Percentiles rank a stretch among this genome's conserved stretches.
These are phyloP conservation scores for Solanum hybrid DNA, from an alignment of 305 asterid species.

Conservation along the genomic window DNA sequence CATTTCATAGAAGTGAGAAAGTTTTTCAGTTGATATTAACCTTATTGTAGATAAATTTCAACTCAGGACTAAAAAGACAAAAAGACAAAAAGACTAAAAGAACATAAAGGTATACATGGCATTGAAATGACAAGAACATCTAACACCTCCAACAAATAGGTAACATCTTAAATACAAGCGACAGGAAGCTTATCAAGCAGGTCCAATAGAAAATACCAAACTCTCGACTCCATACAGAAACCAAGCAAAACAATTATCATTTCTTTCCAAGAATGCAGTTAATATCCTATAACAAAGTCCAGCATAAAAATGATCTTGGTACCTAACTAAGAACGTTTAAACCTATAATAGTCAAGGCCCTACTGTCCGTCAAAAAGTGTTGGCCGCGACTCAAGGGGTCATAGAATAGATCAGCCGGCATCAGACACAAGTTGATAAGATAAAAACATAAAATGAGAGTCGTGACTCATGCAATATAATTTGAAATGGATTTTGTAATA, in stretches of 20 bases:
- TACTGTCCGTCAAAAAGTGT: not conserved
- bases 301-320: not conserved
- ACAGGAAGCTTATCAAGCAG: not conserved
- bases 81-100: not conserved
- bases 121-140: not conserved
- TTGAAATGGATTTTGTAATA: not conserved
- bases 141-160: not conserved
- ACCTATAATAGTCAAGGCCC: not conserved
- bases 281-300: not conserved
- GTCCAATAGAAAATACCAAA: not conserved
- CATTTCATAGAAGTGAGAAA: slow-evolving; percentile 21
- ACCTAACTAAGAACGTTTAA: not conserved
- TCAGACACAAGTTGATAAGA: not conserved
- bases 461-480: not conserved
- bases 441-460: not conserved
- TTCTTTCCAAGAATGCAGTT: not conserved
- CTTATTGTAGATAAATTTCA: not conserved
- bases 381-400: not conserved
- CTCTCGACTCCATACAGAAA: not conserved
- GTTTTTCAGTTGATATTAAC: not conserved
- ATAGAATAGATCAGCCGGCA: not conserved
- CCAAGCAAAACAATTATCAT: not conserved
- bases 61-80: not conserved
- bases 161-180: not conserved
- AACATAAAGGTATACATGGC: not conserved